Conservation (phyloP, 495 filamentous ascomycete species). For the Hypoxylon subgilvum region DNA sequence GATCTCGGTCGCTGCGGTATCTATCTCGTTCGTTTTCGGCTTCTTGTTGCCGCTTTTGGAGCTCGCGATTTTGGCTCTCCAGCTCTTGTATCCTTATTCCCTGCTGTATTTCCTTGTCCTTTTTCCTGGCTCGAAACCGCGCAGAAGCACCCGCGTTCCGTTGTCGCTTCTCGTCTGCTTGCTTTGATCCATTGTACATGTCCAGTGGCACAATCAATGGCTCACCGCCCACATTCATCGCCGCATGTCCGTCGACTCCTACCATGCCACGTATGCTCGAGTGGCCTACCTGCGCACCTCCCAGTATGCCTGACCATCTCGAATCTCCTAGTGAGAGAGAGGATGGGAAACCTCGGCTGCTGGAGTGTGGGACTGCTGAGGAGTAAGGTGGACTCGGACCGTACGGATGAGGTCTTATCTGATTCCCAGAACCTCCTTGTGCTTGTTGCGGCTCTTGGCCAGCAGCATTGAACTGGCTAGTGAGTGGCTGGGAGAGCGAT, state of each 20-base stretch:
- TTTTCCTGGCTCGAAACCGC: slow-evolving; percentile 84
- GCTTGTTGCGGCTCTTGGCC: slow-evolving; percentile 36
- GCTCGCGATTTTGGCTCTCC: slow-evolving; percentile 61
- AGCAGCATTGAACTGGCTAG: slow-evolving; percentile 40
- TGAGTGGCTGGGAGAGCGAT: slow-evolving; percentile 49
- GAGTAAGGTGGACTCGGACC: slow-evolving; percentile 39
- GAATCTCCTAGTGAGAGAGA: slow-evolving; percentile 39
- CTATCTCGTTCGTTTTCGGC: slow-evolving; percentile 55
- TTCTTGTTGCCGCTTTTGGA: slow-evolving; percentile 53
- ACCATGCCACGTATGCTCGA: slow-evolving; percentile 42
- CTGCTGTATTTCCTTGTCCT: slow-evolving; percentile 83
- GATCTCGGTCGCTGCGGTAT: slow-evolving; percentile 64
- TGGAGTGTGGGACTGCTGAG: slow-evolving; percentile 22
- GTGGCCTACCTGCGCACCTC: slow-evolving; percentile 31
- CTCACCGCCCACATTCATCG: slow-evolving; percentile 53
- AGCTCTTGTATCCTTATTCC: slow-evolving; percentile 67
- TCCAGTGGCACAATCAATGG: slow-evolving; percentile 69
- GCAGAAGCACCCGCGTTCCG: slow-evolving; percentile 93
- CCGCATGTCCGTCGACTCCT: slow-evolving; percentile 51
- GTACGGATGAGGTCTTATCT: slow-evolving; percentile 32
- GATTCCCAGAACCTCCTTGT: slow-evolving; percentile 29
- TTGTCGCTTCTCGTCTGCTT: slow-evolving; percentile 88
- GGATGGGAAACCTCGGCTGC: slow-evolving; percentile 25
- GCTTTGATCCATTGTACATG: slow-evolving; percentile 80
- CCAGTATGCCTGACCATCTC: slow-evolving; percentile 42